Percentiles rank a stretch among this genome's conserved stretches.
Evolutionary conservation across 1,284 basidiomycete genomes (phyloP).

Genomic region (Moniliella sp.): DNA sequence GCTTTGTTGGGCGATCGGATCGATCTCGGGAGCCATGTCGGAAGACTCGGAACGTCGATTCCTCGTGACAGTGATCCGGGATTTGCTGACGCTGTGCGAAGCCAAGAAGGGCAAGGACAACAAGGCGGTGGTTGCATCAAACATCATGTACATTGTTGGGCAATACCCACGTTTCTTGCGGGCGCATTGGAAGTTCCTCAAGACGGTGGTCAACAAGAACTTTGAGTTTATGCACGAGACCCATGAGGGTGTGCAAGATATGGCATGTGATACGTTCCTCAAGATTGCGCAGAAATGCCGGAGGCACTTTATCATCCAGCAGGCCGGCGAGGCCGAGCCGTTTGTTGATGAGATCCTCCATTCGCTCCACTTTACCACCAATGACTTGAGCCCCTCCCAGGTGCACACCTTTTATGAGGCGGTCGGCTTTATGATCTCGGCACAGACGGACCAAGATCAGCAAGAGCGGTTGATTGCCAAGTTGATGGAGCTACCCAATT

Average conservation of each 20-base stretch:
- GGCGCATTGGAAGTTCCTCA: slow-evolving; percentile 99
- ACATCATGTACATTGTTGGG: slow-evolving; percentile 99
- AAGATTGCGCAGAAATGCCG: slow-evolving; percentile 98
- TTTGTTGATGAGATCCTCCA: slow-evolving; percentile 95
- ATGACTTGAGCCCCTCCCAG: slow-evolving; percentile 82
- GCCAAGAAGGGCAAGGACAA: slow-evolving; percentile 99
- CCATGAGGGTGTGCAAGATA: slow-evolving; percentile 89
- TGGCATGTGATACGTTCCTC: slow-evolving; percentile 99
- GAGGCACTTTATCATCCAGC: slow-evolving; percentile 94
- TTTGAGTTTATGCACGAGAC: slow-evolving; percentile 99
- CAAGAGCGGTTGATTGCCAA: slow-evolving; percentile 87
- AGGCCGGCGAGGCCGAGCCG: slow-evolving; percentile 85
- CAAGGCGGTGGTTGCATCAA: slow-evolving; percentile 95
- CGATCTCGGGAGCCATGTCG: slow-evolving; percentile 98
- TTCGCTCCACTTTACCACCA: slow-evolving; percentile 73
- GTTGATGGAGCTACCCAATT: slow-evolving; percentile 91
- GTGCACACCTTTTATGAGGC: slow-evolving; percentile 49
- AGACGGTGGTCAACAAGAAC: slow-evolving; percentile 97
- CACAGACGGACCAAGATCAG: slow-evolving; percentile 86
- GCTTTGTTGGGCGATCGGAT: slow-evolving; percentile 97
- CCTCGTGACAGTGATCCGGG: slow-evolving; percentile 96
- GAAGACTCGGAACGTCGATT: slow-evolving; percentile 92
- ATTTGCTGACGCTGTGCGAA: slow-evolving; percentile 81
- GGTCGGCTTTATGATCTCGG: slow-evolving; percentile 96
- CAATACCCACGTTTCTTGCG: slow-evolving; percentile 98